Evolutionary conservation across 2,329 filamentous ascomycete species (phyloP), one percentile per base, ranked within the genome.

Genomic region (Stromatinia cepivora): DNA sequence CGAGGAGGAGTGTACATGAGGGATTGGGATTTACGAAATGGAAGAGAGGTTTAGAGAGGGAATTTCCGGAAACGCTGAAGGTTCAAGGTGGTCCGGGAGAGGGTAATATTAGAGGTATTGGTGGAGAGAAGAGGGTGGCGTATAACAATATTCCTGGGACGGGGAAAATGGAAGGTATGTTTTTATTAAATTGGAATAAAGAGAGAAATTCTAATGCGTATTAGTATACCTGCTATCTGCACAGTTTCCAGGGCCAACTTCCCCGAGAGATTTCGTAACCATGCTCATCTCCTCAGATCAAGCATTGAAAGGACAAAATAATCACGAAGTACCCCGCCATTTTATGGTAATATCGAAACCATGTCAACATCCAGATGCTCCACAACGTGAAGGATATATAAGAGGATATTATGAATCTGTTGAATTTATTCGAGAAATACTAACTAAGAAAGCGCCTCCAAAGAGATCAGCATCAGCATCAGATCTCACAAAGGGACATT

Each of bases 331-430:
- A 50, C 87, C 88, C 11, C 83, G 91, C 72, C 91, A 94, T 76
- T 96, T 89, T 79, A 92, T 97, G 85, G 86, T 97, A 67, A 87
- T 97, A 4, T 97, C 93, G 3, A 93, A 91, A 79, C 94, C 94
- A 1, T 92, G 93, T 76, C 80, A 85, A 28, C 93, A 97, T 78
- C 88, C 90, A 0, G 88, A 92, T 70, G 90, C 91, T 46, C 89
- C 90, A 28, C 84, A 85, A 17, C 84, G 90, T 13, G 81, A 86
- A 70, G 92, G 92, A 22, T 94, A 90, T 78, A 92, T 97, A 62
- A 86, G 93, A 53, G 94, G 94, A 4, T 85, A 89, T 72, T 98
- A 97, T 75, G 94, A 97, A 81, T 96, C 92, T 1, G 90, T 97
- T 22, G 94, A 98, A 80, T 85, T 97, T 73, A 94, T 97, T 69